These are phyloP conservation scores for Canavalia ensiformis DNA, from an alignment of 306 rosid genomes.

Conservation along the genomic window DNA sequence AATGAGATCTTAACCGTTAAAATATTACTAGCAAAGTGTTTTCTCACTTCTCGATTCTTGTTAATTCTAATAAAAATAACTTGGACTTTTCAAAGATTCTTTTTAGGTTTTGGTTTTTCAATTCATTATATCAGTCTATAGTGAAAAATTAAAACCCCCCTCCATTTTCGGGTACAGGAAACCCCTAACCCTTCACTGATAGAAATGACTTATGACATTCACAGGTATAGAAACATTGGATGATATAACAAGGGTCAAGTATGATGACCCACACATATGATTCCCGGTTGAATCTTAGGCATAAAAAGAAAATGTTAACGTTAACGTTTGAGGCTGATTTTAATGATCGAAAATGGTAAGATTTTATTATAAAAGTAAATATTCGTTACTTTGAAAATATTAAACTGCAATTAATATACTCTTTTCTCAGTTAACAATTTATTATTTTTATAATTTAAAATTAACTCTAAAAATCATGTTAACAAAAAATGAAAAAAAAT, in stretches of 20 bases:
- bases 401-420: too few relatives aligned
- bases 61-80: background rate
- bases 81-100: constrained; percentile 38
- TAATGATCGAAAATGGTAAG: too few relatives aligned
- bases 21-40: background rate
- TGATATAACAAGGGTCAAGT: too few relatives aligned
- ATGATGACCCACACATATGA: constrained; percentile 45
- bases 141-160: background rate
- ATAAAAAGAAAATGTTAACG: background rate
- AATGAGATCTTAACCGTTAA: background rate
- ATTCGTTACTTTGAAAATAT: too few relatives aligned
- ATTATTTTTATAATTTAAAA: too few relatives aligned
- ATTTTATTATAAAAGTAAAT: too few relatives aligned
- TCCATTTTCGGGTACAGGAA: background rate
- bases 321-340: too few relatives aligned
- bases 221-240: background rate
- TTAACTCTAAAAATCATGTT: too few relatives aligned
- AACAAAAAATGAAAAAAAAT: background rate
- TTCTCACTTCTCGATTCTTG: background rate
- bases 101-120: background rate
- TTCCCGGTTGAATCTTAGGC: constrained; percentile 44
- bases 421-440: too few relatives aligned
- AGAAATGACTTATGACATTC: constrained; percentile 4
- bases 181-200: background rate
- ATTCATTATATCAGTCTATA: background rate